Percentiles rank a stretch among this genome's conserved stretches.
phyloP scores from a whole-genome alignment of 352 stramenopile genomes.

The Pythium apleroticum region DNA sequence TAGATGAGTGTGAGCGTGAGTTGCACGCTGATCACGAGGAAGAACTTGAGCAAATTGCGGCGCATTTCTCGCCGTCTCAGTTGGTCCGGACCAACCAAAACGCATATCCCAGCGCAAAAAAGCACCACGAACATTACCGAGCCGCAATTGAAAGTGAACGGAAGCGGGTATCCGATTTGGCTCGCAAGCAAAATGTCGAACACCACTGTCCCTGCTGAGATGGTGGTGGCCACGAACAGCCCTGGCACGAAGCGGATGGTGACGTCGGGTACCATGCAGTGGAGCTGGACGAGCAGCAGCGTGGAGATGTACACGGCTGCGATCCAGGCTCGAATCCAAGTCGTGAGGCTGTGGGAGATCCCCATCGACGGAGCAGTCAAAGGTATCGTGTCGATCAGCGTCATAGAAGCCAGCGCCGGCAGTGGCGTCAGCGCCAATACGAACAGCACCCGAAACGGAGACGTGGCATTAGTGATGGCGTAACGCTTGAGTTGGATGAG shows the following conservation, averaged over 20 bases:
- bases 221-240: not conserved
- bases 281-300: not conserved
- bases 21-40: not conserved
- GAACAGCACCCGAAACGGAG: not conserved
- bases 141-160: not conserved
- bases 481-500: too few relatives aligned
- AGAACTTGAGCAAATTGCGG: not conserved
- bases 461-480: too few relatives aligned
- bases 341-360: not conserved
- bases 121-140: not conserved
- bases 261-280: not conserved
- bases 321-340: not conserved
- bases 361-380: not conserved
- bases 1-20: not conserved
- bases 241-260: not conserved
- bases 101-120: not conserved
- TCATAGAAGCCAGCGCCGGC: not conserved
- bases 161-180: not conserved
- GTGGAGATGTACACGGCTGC: not conserved
- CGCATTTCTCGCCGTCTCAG: not conserved
- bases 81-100: not conserved
- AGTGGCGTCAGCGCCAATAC: not conserved
- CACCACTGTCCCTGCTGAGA: not conserved
- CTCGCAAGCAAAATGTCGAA: not conserved
- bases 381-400: not conserved